Base-by-base conservation (phyloP, 768 basidiomycete species). In the Amanita muscaria region DNA sequence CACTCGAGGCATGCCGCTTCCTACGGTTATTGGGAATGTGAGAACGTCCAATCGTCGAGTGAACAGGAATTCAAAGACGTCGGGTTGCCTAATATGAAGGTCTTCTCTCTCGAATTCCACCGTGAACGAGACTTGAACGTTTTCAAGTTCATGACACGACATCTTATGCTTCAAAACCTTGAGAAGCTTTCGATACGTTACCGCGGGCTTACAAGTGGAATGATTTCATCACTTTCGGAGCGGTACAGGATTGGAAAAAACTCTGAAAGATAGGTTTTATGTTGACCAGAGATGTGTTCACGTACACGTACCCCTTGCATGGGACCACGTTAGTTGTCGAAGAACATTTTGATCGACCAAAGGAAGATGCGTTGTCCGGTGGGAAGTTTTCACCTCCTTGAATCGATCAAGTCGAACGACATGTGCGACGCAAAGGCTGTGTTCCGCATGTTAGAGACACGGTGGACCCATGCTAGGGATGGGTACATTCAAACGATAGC, bases 171-270 rank as follows among this genome's bases (percentile, higher is more conserved):
- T 24, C 42, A 23, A 12, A 25, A 19, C 21, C n/a, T 44, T 23
- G 24, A 25, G 24, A 44, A 44, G 14, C 33, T 44, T 8, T 16
- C 34, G 4, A 10, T 44, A 7, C 15, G 15, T 16, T 24, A 27
- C 23, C 22, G 22, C 15, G 33, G 32, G 5, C 12, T 35, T 18
- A 16, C 24, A 9, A 21, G 22, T 3, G 22, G 6, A 21, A 25
- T 25, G 15, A 31, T 44, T 8, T 21, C 42, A 2, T 12, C 5
- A 3, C 9, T 44, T 16, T n/a, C 33, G 15, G 16, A 11, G 9
- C 18, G 24, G 23, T 44, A 35, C 33, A 44, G 35, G 10, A 18
- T 44, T 23, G 12, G 42, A 44, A 23, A 33, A 44, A 44, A 15
- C 34, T 44, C 10, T 18, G 23, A 10, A 35, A 44, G n/a, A 34